Evolutionary conservation across 164 flowering plant species (phyloP).

Genomic region (Liriodendron chinense): DNA sequence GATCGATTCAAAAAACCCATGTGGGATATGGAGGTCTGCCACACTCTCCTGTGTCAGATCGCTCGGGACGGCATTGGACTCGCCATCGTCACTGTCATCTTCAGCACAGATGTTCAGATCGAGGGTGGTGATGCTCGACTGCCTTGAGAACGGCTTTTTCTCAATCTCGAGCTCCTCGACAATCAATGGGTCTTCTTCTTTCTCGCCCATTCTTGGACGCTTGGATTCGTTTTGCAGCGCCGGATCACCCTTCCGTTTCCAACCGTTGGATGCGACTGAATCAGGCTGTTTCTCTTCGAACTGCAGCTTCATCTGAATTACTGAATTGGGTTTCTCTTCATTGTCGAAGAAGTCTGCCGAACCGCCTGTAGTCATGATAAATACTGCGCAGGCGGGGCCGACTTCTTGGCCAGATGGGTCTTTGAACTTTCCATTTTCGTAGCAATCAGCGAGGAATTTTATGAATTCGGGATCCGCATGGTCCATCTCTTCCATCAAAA

Average conservation of each 20-base stretch:
- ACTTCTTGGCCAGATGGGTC: constrained; percentile 17
- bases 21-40: constrained; percentile 12
- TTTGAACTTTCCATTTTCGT: constrained; percentile 29
- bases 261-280: constrained; percentile 8
- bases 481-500: constrained; percentile 58
- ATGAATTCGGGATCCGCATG: constrained; percentile 44
- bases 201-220: constrained; percentile 32
- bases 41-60: constrained; percentile 41
- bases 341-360: constrained; percentile 6
- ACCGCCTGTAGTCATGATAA: constrained; percentile 40
- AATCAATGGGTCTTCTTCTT: constrained; percentile 23
- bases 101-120: constrained; percentile 66
- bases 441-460: constrained; percentile 38
- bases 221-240: constrained; percentile 31
- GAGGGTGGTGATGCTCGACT: constrained; percentile 51
- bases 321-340: constrained; percentile 13
- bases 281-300: constrained; percentile 16
- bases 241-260: constrained; percentile 55
- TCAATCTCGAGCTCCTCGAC: constrained; percentile 7
- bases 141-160: constrained; percentile 37
- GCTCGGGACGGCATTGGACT: constrained; percentile 32
- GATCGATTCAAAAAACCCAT: constrained; percentile 42
- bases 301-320: constrained; percentile 47
- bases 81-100: constrained; percentile 44
- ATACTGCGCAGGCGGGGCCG: constrained; percentile 20